Evolutionary conservation across 768 basidiomycete species (phyloP).

Genomic region (Tricholoma hemisulphureum): DNA sequence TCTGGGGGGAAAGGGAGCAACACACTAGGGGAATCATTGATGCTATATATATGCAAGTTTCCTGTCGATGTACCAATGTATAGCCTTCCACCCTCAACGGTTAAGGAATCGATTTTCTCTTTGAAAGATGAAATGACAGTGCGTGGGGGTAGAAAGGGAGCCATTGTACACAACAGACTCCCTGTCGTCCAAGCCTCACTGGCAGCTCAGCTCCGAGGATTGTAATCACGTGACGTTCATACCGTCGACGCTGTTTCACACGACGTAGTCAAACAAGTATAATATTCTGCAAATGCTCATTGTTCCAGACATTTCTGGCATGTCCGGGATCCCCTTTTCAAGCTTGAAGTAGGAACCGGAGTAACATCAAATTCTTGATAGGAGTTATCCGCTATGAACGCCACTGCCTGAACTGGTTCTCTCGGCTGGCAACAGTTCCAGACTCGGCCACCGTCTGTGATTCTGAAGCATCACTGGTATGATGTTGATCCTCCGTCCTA

Average conservation of each 20-base stretch:
- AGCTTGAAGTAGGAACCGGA: background rate
- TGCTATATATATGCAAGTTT: constrained; percentile 50
- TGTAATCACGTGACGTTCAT: background rate
- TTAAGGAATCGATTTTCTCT: constrained; percentile 44
- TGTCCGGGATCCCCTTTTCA: background rate
- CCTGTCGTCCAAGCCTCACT: background rate
- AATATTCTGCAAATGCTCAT: no score
- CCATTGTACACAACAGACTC: constrained; percentile 15
- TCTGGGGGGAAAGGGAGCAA: background rate
- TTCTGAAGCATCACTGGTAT: no score
- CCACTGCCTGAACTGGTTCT: background rate
- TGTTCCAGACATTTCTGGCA: no score
- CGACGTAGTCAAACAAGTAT: background rate
- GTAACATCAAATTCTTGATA: no score
- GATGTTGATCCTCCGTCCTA: background rate
- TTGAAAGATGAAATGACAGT: constrained; percentile 38
- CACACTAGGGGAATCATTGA: constrained; percentile 41
- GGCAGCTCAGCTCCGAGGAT: no score
- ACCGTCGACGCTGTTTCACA: background rate
- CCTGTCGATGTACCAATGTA: constrained; percentile 64
- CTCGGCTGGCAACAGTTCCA: no score
- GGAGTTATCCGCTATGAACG: background rate
- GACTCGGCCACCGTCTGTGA: no score
- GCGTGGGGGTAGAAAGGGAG: constrained; percentile 33
- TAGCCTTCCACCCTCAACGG: constrained; percentile 51